Base-by-base conservation (phyloP, 768 basidiomycete species). In the Boletales sp. region DNA sequence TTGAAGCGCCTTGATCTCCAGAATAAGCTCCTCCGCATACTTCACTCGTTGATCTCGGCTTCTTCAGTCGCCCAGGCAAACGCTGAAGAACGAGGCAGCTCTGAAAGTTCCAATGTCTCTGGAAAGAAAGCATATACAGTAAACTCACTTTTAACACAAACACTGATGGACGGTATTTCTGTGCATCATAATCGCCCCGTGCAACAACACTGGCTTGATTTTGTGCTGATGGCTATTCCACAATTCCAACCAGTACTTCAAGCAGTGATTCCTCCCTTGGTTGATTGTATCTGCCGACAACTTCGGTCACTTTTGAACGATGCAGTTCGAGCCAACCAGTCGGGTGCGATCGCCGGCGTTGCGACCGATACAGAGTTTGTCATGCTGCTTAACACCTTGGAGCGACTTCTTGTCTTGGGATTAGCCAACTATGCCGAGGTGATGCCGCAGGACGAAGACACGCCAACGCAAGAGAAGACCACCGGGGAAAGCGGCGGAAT, bases 191-290 rank as follows among this genome's bases (percentile, higher is more conserved):
- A 95, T 68, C 81, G 85, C 28, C 78, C 91, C 1, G 79, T 95
- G 21, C 67, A 95, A 30, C 94, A 96, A 61, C 91, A 96, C 59
- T 98, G 95, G 95, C 76, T 98, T 25, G 95, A 98, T 64, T 98
- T 99, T 65, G 77, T 97, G 51, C 78, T 95, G 47, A 90, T 90
- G 84, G 90, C 92, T 1, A 72, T 94, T 15, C 85, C 91, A 5
- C 90, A 92, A 57, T 90, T 93, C 62, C 86, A 87, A 50, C 83
- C 84, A 17, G 73, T 80, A 2, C 71, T 90, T 1, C 81, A 85
- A 45, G 72, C 77, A 10, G 76, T 85, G 33, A 74, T 95, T 19
- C 71, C 79, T 3, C 86, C 92, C 2, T 74, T 98, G 28, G 84
- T 80, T 53, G 91, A 91, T 52, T 87, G 89, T 58, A 64, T 95